Evolutionary conservation across 2,329 filamentous ascomycete genomes (phyloP).

Genomic region (Coniella vitis): DNA sequence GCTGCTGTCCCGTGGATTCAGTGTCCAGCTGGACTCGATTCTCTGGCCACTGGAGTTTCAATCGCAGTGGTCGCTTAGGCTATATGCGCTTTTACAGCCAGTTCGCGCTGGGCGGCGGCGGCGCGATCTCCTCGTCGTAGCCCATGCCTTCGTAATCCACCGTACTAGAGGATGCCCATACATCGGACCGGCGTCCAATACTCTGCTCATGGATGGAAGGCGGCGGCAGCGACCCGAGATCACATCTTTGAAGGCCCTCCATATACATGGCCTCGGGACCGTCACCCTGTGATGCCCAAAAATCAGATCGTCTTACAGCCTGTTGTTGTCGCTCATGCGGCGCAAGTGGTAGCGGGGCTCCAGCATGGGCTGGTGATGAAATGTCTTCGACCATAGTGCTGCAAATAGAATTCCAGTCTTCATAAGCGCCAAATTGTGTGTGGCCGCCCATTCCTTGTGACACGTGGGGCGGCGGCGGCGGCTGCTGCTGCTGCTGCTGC

Average conservation of each 20-base stretch:
- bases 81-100: slow-evolving; percentile 12
- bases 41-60: too few relatives aligned
- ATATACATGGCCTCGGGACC: slow-evolving; percentile 12
- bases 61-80: too few relatives aligned
- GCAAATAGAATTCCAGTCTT: slow-evolving; percentile 15
- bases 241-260: slow-evolving; percentile 13
- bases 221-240: slow-evolving; percentile 6
- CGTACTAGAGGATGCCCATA: slow-evolving; percentile 8
- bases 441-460: neutral
- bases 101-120: slow-evolving; percentile 7
- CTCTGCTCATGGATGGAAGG: neutral
- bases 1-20: too few relatives aligned
- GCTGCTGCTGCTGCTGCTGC: slow-evolving; percentile 1
- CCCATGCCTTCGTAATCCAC: slow-evolving; percentile 14
- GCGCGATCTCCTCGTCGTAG: slow-evolving; percentile 13
- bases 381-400: slow-evolving; percentile 15
- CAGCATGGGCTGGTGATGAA: slow-evolving; percentile 6
- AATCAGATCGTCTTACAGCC: slow-evolving; percentile 8
- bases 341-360: slow-evolving; percentile 8
- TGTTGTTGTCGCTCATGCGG: slow-evolving; percentile 13
- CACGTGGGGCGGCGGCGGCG: slow-evolving; percentile 2
- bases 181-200: slow-evolving; percentile 4
- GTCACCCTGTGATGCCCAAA: slow-evolving; percentile 10
- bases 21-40: too few relatives aligned
- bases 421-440: slow-evolving; percentile 9